Evolutionary conservation across 352 stramenopile genomes (phyloP), one percentile per base, ranked within the genome.

Genomic region (Globisporangium viniferum): DNA sequence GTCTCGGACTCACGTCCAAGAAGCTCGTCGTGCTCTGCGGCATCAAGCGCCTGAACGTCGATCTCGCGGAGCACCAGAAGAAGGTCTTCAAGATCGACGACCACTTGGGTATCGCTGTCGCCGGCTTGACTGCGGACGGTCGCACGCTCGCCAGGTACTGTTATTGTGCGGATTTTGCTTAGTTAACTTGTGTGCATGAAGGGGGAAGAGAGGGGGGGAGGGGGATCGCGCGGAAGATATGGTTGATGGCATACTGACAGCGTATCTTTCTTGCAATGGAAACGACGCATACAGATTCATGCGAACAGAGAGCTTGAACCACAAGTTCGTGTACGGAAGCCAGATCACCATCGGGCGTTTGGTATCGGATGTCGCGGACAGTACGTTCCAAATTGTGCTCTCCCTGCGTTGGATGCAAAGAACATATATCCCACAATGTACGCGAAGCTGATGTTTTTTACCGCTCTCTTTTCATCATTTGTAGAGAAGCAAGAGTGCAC

Each of bases 31-130:
- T 99, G 59, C 76, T 98, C 46, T 93, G 87, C 62, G 94, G 76
- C 68, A 88, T 95, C 75, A 94, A 94, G 74, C 86, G 86, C 60
- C 81, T 89, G 69, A 94, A 86, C 59, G 76, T 93, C 60, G 86
- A 93, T 62, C 90, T 99, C 59, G 96, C 95, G 10, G 91, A 96
- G 71, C 94, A 99, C 72, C 96, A 99, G 84, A 98, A 99, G 74
- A 99, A 99, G 80, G 84, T 99, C 46, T 96, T 99, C 70, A 97
- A 98, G 80, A 99, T 99, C 73, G 97, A 99, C 77, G 92, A 99
- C 65, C 97, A 99, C 82, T 97, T 99, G 78, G 97, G 91, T 56
- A 98, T 99, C 58, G 96, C 88, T 33, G 99, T 99, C 74, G 95
- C 98, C 8, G 98, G 98, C 5, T 85, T 99, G 54, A 99, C 97